A percentile compares a stretch with the other conserved stretches of the same genome.
These are phyloP conservation scores for Calonectria pauciramosa DNA, from an alignment of 2,329 filamentous ascomycete species.

Conservation along the genomic window DNA sequence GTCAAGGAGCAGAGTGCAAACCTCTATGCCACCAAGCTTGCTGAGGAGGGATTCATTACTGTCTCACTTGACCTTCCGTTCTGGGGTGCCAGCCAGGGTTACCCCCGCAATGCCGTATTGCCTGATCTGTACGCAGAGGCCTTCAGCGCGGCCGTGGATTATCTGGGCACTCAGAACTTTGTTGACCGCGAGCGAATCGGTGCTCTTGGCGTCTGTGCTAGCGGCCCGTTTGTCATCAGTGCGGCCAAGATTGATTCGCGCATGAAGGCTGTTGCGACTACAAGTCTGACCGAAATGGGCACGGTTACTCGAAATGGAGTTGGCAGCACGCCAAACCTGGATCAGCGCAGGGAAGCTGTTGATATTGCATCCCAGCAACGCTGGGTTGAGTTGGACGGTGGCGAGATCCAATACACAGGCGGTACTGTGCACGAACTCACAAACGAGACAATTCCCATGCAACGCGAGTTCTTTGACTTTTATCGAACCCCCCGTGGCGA, in stretches of 20 bases:
- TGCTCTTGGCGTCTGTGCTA: constrained; percentile 48
- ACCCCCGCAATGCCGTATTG: constrained; percentile 37
- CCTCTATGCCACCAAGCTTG: constrained; percentile 45
- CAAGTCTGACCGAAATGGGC: constrained; percentile 14
- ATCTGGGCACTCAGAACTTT: constrained; percentile 40
- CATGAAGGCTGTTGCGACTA: constrained; percentile 38
- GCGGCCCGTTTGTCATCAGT: constrained; percentile 49
- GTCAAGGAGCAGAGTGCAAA: constrained; percentile 50
- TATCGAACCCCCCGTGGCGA: constrained; percentile 25
- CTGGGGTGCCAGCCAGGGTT: not conserved
- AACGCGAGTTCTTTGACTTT: constrained; percentile 25
- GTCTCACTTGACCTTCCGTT: not conserved
- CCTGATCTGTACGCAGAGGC: constrained; percentile 46
- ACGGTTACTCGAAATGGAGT: not conserved
- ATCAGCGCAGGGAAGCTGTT: not conserved
- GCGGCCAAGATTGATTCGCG: constrained; percentile 52
- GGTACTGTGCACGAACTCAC: not conserved
- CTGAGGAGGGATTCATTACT: constrained; percentile 1
- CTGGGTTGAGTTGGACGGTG: not conserved
- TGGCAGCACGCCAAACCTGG: not conserved
- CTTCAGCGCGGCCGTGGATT: constrained; percentile 50
- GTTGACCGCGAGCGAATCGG: constrained; percentile 48
- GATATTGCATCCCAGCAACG: not conserved
- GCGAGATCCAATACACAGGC: not conserved
- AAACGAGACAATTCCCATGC: not conserved